These are phyloP conservation scores for Penicillium angulare DNA, from an alignment of 495 filamentous ascomycete species.

Conservation along the genomic window DNA sequence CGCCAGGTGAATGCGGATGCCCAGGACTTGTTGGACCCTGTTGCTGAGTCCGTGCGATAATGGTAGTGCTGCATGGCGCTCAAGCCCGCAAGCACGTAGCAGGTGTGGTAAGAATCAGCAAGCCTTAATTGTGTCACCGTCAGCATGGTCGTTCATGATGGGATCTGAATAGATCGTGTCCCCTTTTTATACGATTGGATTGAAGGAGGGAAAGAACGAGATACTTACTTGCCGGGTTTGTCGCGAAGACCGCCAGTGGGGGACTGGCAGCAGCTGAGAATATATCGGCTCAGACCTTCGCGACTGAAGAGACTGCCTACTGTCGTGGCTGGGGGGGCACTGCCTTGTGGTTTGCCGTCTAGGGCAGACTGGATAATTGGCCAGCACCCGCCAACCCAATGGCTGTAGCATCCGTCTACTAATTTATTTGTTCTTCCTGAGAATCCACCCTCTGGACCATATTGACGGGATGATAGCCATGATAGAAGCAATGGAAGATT, in stretches of 20 bases:
- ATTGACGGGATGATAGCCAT: slow-evolving; percentile 88
- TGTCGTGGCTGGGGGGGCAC: slow-evolving; percentile 17
- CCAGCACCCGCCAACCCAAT: slow-evolving; percentile 96
- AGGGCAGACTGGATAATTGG: slow-evolving; percentile 82
- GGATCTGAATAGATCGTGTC: no score
- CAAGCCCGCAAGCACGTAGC: slow-evolving; percentile 84
- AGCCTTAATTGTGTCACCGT: slow-evolving; percentile 44
- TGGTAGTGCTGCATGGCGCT: slow-evolving; percentile 78
- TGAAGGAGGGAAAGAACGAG: no score
- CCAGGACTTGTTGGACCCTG: slow-evolving; percentile 33
- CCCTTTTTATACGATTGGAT: no score
- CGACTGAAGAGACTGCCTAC: slow-evolving; percentile 67
- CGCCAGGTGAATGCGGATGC: slow-evolving; percentile 66
- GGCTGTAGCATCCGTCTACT: slow-evolving; percentile 96
- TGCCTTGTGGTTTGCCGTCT: slow-evolving; percentile 41
- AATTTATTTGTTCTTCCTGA: slow-evolving; percentile 96
- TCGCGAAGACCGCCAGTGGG: slow-evolving; percentile 81
- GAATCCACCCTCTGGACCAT: slow-evolving; percentile 88
- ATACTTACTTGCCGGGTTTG: slow-evolving; percentile 83
- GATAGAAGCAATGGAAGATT: slow-evolving; percentile 73
- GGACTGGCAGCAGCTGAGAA: slow-evolving; percentile 82
- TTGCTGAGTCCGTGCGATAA: slow-evolving; percentile 52
- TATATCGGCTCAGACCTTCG: slow-evolving; percentile 82
- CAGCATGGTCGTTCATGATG: no score
- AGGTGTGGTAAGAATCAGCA: slow-evolving; percentile 87